phyloP scores from a whole-genome alignment of 2,329 filamentous ascomycete species.

The Fusarium clavum region DNA sequence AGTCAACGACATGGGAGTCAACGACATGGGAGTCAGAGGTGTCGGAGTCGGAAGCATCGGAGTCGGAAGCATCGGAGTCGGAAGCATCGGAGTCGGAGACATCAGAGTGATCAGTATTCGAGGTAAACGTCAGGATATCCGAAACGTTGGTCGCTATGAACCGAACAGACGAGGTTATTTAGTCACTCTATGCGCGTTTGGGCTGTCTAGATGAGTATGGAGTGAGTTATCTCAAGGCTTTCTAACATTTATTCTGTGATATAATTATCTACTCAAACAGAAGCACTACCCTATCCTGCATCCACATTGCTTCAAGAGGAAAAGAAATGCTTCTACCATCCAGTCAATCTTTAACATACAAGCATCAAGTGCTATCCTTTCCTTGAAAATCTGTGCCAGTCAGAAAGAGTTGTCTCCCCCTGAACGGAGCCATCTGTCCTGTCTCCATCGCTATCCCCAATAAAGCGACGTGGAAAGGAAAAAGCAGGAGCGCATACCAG shows the following conservation, averaged over 20 bases:
- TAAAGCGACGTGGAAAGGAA: background rate
- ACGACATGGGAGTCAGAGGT: background rate
- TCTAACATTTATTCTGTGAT: background rate
- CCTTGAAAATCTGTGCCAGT: background rate
- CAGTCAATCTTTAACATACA: background rate
- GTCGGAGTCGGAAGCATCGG: background rate
- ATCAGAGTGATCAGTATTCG: background rate
- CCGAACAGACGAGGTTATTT: fast-evolving
- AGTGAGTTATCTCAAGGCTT: fast-evolving
- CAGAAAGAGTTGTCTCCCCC: background rate
- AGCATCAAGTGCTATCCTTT: background rate
- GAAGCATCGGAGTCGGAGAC: background rate
- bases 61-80: background rate
- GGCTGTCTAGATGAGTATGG: too few species aligned
- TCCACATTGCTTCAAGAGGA: background rate
- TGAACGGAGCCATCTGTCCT: background rate
- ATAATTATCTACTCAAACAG: background rate
- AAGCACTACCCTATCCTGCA: fast-evolving
- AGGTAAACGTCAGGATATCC: background rate
- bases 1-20: background rate
- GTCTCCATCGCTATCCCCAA: background rate
- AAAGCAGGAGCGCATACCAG: constrained; percentile 11
- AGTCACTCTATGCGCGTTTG: too few species aligned
- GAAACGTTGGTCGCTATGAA: fast-evolving
- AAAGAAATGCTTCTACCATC: background rate